Conservation (phyloP, 2,329 filamentous ascomycete genomes). For the Nigrospora sphaerica region DNA sequence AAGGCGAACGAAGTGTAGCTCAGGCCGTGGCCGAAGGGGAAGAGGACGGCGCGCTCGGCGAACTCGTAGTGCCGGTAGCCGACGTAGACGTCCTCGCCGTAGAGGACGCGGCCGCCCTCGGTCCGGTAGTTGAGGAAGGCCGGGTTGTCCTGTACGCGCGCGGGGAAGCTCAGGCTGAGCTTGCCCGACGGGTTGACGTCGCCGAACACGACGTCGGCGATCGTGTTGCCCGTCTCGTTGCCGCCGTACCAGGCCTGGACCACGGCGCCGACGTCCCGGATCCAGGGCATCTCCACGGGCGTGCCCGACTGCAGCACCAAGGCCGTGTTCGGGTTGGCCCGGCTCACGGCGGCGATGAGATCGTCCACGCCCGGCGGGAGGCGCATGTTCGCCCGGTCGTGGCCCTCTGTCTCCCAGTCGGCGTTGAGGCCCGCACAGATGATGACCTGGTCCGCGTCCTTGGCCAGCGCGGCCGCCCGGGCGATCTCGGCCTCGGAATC, state of each 20-base stretch:
- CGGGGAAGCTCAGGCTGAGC: conserved; percentile 51
- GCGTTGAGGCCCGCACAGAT: conserved; percentile 71
- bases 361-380: conserved; percentile 67
- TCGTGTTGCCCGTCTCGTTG: conserved; percentile 57
- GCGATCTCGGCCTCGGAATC: conserved; percentile 53
- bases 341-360: conserved; percentile 59
- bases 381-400: conserved; percentile 71
- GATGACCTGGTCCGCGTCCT: conserved; percentile 67
- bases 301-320: conserved; percentile 75
- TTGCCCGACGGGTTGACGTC: conserved; percentile 52
- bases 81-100: conserved; percentile 43
- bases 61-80: conserved; percentile 50
- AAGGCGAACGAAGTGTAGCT: conserved; percentile 37
- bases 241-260: conserved; percentile 81
- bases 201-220: conserved; percentile 55
- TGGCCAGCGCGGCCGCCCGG: conserved; percentile 61
- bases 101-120: conserved; percentile 7
- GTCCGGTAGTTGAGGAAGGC: conserved; percentile 18
- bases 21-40: conserved; percentile 48
- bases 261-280: conserved; percentile 46
- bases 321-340: conserved; percentile 60
- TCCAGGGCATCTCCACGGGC: conserved; percentile 67
- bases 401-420: conserved; percentile 76
- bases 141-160: conserved; percentile 41
- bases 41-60: conserved; percentile 40